Evolutionary conservation across 2,329 filamentous ascomycete species (phyloP).

Genomic region (Arthrobotrys iridis): DNA sequence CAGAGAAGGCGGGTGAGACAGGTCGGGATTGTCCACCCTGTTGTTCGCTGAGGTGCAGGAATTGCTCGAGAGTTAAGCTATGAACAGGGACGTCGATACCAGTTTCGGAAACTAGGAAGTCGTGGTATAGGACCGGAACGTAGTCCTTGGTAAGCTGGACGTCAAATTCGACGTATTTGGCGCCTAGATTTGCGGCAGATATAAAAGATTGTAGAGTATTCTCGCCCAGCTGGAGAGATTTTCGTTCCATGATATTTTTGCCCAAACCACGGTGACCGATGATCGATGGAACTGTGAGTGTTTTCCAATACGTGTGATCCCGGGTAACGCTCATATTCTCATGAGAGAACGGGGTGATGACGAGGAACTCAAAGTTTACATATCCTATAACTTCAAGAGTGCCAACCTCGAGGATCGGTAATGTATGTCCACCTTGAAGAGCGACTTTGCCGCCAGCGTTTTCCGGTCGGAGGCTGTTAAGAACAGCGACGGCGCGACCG

Average conservation of each 20-base stretch:
- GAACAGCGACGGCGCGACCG: constrained; percentile 84
- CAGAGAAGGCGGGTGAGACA: constrained; percentile 63
- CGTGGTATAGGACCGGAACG: constrained; percentile 97
- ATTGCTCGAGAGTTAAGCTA: constrained; percentile 88
- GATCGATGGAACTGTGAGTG: constrained; percentile 71
- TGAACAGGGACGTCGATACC: constrained; percentile 97
- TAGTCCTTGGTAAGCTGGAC: constrained; percentile 99
- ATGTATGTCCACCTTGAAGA: constrained; percentile 88
- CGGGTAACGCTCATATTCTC: constrained; percentile 92
- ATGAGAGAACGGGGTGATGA: constrained; percentile 93
- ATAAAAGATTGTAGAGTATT: constrained; percentile 97
- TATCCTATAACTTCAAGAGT: constrained; percentile 83
- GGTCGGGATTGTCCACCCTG: constrained; percentile 63
- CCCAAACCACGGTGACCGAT: constrained; percentile 79
- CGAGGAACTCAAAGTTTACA: constrained; percentile 95
- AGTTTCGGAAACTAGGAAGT: constrained; percentile 96
- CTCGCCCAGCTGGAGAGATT: constrained; percentile 91
- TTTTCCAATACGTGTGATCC: constrained; percentile 96
- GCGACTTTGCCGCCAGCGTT: constrained; percentile 89
- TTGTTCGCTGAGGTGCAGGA: constrained; percentile 53
- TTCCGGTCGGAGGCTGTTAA: constrained; percentile 84
- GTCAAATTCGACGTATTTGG: constrained; percentile 79
- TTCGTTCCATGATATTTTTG: constrained; percentile 85
- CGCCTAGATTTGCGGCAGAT: constrained; percentile 90
- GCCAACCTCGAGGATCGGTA: constrained; percentile 85